phyloP scores from a whole-genome alignment of 768 basidiomycete genomes.

The Hebeloma cylindrosporum region DNA sequence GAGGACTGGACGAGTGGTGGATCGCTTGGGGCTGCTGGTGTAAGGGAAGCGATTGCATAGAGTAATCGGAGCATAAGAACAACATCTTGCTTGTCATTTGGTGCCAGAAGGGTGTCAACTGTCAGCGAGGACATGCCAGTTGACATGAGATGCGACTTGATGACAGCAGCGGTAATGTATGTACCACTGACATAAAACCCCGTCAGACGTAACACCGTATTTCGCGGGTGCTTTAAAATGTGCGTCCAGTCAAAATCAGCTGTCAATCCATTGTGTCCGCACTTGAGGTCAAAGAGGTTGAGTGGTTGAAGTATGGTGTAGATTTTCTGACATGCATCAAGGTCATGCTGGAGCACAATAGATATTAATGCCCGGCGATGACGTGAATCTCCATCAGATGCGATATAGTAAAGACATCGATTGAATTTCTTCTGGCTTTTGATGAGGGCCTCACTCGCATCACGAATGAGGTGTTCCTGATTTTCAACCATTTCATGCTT shows the following conservation, averaged over 20 bases:
- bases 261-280: slow-evolving; percentile 28
- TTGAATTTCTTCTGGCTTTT: not conserved
- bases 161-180: slow-evolving; percentile 16
- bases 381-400: slow-evolving; percentile 27
- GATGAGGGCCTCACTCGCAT: slow-evolving; percentile 12
- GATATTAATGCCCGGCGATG: slow-evolving; percentile 20
- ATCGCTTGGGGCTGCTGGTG: not conserved
- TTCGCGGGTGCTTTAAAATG: slow-evolving; percentile 28
- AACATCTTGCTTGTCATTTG: slow-evolving; percentile 32
- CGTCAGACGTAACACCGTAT: slow-evolving; percentile 21
- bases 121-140: slow-evolving; percentile 10
- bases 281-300: slow-evolving; percentile 23
- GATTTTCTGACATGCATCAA: slow-evolving; percentile 19
- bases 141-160: slow-evolving; percentile 19
- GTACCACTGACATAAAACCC: slow-evolving; percentile 23
- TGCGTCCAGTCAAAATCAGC: slow-evolving; percentile 33
- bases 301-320: slow-evolving; percentile 21
- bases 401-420: slow-evolving; percentile 14
- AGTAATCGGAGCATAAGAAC: slow-evolving; percentile 18
- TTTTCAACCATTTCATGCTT: slow-evolving; percentile 11
- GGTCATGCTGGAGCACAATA: slow-evolving; percentile 12
- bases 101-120: slow-evolving; percentile 19
- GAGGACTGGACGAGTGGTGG: not conserved
- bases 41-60: slow-evolving; percentile 13
- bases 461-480: slow-evolving; percentile 21